phyloP scores from a whole-genome alignment of 441 rosid species.

The Gossypium trilobum region DNA sequence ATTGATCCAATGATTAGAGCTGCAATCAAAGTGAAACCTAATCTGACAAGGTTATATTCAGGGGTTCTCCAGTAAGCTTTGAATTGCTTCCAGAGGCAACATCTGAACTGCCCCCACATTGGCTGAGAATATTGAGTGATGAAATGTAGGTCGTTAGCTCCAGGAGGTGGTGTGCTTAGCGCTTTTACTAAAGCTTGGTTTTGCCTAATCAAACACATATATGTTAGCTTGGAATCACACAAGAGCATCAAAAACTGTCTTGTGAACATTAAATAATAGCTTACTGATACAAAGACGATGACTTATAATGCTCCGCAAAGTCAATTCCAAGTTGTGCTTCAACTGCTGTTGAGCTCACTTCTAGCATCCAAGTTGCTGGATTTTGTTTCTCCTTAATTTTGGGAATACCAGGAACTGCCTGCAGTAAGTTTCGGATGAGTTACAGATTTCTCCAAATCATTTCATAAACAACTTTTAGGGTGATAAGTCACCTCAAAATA shows the following conservation, averaged over 20 bases:
- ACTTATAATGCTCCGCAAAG: constrained; percentile 47
- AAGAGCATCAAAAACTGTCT: not conserved
- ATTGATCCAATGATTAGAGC: constrained; percentile 60
- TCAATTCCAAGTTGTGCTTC: constrained; percentile 47
- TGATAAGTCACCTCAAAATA: constrained; percentile 44
- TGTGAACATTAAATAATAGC: constrained; percentile 10
- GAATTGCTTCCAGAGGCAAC: constrained; percentile 84
- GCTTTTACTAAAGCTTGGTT: constrained; percentile 61
- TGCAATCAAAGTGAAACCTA: constrained; percentile 45
- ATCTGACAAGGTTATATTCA: constrained; percentile 74
- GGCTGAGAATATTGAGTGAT: constrained; percentile 45
- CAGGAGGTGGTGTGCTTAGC: constrained; percentile 50
- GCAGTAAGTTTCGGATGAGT: not conserved
- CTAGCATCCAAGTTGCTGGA: constrained; percentile 77
- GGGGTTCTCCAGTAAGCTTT: constrained; percentile 93
- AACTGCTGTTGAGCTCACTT: constrained; percentile 59
- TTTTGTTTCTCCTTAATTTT: constrained; percentile 53
- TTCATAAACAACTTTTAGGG: not conserved
- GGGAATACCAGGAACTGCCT: constrained; percentile 53
- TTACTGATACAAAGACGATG: constrained; percentile 52
- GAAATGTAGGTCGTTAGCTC: constrained; percentile 59
- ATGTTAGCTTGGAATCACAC: not conserved
- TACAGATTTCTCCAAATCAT: not conserved
- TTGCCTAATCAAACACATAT: constrained; percentile 33
- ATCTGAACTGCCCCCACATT: constrained; percentile 66